Percentiles rank a stretch among this genome's conserved stretches.
Evolutionary conservation across 345 rosid species (phyloP).

Genomic region (Xanthoceras sorbifolium): DNA sequence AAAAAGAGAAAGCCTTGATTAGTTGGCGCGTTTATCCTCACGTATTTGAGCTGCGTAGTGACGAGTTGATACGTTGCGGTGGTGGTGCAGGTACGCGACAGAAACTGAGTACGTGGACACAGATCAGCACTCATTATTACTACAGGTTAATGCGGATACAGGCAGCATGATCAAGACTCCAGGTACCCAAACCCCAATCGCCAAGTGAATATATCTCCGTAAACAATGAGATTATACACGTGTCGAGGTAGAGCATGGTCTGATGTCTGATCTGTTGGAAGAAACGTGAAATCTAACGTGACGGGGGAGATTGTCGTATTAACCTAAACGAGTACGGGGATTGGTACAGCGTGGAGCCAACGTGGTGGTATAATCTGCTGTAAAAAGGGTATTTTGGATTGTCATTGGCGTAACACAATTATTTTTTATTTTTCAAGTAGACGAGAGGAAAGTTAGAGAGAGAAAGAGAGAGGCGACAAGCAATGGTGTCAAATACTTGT

Average conservation of each 20-base stretch:
- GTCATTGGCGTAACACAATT: not conserved
- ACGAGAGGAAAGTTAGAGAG: not conserved
- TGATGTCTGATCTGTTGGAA: not conserved
- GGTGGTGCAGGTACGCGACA: not conserved
- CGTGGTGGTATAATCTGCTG: slow-evolving; percentile 38
- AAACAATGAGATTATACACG: not conserved
- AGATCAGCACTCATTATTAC: slow-evolving; percentile 15
- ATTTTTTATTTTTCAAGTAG: not conserved
- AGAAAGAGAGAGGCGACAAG: not conserved
- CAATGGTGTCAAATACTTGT: slow-evolving; percentile 46
- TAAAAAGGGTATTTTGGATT: not conserved
- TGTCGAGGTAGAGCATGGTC: not conserved
- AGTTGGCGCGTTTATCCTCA: too few species aligned
- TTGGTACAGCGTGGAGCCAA: slow-evolving; percentile 32
- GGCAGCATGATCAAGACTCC: not conserved
- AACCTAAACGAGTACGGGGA: not conserved
- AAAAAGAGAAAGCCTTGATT: too few species aligned
- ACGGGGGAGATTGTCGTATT: not conserved
- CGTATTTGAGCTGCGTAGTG: not conserved
- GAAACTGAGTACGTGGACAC: slow-evolving; percentile 37
- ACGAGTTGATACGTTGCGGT: not conserved
- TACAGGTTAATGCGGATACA: not conserved
- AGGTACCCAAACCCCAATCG: not conserved
- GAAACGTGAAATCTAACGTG: not conserved
- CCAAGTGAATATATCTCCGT: not conserved